Conservation (phyloP, 2,329 filamentous ascomycete species). For the Scytalidium sp. region DNA sequence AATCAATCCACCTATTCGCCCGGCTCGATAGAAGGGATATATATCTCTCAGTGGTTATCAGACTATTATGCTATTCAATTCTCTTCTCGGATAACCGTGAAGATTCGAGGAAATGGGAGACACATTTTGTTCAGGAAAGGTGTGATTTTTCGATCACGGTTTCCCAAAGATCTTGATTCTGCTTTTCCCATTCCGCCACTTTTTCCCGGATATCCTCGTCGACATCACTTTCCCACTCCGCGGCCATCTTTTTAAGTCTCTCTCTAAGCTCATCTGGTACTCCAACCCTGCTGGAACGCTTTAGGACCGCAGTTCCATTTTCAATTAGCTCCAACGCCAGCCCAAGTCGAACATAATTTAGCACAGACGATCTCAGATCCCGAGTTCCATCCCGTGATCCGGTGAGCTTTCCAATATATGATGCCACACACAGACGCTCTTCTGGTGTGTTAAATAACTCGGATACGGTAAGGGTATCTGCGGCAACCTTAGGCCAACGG, state of each 20-base stretch:
- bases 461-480: conserved; percentile 3
- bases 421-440: conserved; percentile 7
- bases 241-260: conserved; percentile 2
- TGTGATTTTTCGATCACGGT: conserved; percentile 2
- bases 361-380: not conserved
- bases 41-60: too few relatives aligned
- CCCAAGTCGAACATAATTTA: conserved; percentile 5
- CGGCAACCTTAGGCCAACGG: conserved; percentile 7
- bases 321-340: conserved; percentile 10
- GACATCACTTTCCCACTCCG: conserved; percentile 8
- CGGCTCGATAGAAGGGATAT: too few relatives aligned
- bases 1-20: too few relatives aligned
- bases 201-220: conserved; percentile 10
- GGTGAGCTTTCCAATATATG: conserved; percentile 5
- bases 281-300: not conserved
- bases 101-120: too few relatives aligned
- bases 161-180: conserved; percentile 2
- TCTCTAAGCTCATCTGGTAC: not conserved
- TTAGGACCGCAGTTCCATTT: not conserved
- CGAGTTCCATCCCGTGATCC: not conserved
- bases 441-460: conserved; percentile 5
- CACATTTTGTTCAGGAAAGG: too few relatives aligned
- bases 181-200: conserved; percentile 10
- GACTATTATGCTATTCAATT: too few relatives aligned
- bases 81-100: too few relatives aligned